phyloP scores from a whole-genome alignment of 225 moss, liverwort and hornwort genomes.

The Marchantia polymorpha region DNA sequence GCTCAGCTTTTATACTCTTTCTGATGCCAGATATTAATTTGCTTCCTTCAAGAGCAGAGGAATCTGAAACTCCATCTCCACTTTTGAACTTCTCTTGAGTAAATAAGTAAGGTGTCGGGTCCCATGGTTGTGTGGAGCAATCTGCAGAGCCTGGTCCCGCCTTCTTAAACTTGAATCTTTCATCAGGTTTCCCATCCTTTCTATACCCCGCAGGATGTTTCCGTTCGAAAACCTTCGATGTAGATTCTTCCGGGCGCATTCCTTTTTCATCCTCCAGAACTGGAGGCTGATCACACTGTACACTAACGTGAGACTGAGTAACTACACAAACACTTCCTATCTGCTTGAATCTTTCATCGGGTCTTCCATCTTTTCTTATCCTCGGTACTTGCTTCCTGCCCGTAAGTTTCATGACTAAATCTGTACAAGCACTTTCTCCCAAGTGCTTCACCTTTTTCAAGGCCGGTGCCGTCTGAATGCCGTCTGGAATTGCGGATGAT shows the following conservation, averaged over 20 bases:
- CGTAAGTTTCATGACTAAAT: neutral
- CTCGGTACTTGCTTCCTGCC: conserved; percentile 16
- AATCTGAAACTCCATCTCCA: neutral
- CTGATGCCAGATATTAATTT: neutral
- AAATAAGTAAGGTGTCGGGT: neutral
- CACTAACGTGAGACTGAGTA: neutral
- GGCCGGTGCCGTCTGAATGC: neutral
- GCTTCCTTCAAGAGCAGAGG: neutral
- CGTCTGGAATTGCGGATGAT: neutral
- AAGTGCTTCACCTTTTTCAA: conserved; percentile 2
- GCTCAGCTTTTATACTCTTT: neutral
- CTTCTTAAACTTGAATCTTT: conserved; percentile 29
- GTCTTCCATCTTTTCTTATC: conserved; percentile 23
- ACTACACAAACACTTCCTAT: neutral
- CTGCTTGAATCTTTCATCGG: conserved; percentile 22
- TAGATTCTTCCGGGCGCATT: neutral
- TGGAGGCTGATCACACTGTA: conserved; percentile 15
- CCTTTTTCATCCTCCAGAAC: conserved; percentile 6
- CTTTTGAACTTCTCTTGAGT: neutral
- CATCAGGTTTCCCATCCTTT: conserved; percentile 43
- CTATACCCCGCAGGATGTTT: conserved; percentile 16
- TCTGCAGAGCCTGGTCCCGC: neutral
- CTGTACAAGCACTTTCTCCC: neutral
- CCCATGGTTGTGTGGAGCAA: neutral
- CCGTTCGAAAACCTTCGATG: neutral